These are phyloP conservation scores for Phaeodactylum tricornutum DNA, from an alignment of 108 stramenopile genomes.

Conservation along the genomic window DNA sequence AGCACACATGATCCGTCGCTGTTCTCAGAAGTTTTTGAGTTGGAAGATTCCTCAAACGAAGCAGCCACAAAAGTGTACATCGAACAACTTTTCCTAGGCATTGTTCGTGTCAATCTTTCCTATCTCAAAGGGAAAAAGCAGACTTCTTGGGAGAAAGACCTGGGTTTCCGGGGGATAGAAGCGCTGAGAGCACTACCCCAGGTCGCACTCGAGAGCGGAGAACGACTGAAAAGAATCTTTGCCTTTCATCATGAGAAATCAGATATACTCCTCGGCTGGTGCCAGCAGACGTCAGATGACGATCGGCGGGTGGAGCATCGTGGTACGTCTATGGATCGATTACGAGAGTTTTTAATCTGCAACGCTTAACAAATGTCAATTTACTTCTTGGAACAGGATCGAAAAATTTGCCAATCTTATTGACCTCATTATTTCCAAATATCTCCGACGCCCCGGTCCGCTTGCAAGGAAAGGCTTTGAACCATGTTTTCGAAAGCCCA, in stretches of 20 bases:
- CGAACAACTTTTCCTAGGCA: conserved; percentile 56
- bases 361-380: too few relatives aligned
- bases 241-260: conserved; percentile 16
- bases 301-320: neutral
- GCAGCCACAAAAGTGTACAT: conserved; percentile 51
- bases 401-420: conserved; percentile 19
- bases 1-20: too few relatives aligned
- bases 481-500: conserved; percentile 55
- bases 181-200: too few relatives aligned
- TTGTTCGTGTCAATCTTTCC: conserved; percentile 60
- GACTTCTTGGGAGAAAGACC: too few relatives aligned
- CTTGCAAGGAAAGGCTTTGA: conserved; percentile 70
- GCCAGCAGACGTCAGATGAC: conserved; percentile 36
- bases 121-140: conserved; percentile 65
- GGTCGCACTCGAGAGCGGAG: too few relatives aligned
- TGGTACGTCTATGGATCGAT: too few relatives aligned
- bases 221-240: too few relatives aligned
- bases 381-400: neutral
- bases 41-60: conserved; percentile 1
- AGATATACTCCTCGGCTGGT: conserved; percentile 34
- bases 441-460: conserved; percentile 83
- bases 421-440: conserved; percentile 46
- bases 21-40: neutral
- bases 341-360: neutral
- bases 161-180: too few relatives aligned